A percentile compares a stretch with the other conserved stretches of the same genome.
Conservation (phyloP, 2,329 filamentous ascomycete species). For the Colletotrichum higginsianum region DNA sequence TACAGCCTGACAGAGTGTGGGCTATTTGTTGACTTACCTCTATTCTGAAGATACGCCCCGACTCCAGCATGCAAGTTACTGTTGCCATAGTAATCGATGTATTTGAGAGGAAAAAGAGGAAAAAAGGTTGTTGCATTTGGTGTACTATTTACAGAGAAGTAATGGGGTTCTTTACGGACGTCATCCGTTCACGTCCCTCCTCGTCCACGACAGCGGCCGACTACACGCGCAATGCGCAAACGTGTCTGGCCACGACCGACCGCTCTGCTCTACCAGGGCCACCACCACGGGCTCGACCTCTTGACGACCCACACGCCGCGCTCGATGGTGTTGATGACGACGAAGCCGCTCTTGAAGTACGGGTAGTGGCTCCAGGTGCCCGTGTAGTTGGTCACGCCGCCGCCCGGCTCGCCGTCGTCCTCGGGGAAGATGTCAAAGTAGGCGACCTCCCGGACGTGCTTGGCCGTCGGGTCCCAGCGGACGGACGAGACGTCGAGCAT, state of each 20-base stretch:
- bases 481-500: constrained; percentile 56
- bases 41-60: too few relatives aligned
- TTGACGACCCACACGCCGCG: constrained; percentile 57
- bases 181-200: not conserved
- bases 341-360: constrained; percentile 56
- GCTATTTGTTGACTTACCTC: too few relatives aligned
- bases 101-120: too few relatives aligned
- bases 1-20: too few relatives aligned
- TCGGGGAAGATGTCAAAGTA: constrained; percentile 43
- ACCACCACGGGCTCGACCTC: constrained; percentile 40
- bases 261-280: constrained; percentile 18
- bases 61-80: too few relatives aligned
- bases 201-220: rapidly evolving
- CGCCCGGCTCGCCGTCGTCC: constrained; percentile 39
- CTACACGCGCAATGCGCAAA: too few relatives aligned
- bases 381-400: constrained; percentile 53
- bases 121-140: not conserved
- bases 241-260: too few relatives aligned
- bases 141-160: not conserved
- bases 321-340: constrained; percentile 66
- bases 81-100: too few relatives aligned
- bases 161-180: not conserved
- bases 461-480: constrained; percentile 58
- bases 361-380: constrained; percentile 62
- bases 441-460: constrained; percentile 56